These are phyloP conservation scores for Candida anglica DNA, from an alignment of 805 yeast genomes.

Conservation along the genomic window DNA sequence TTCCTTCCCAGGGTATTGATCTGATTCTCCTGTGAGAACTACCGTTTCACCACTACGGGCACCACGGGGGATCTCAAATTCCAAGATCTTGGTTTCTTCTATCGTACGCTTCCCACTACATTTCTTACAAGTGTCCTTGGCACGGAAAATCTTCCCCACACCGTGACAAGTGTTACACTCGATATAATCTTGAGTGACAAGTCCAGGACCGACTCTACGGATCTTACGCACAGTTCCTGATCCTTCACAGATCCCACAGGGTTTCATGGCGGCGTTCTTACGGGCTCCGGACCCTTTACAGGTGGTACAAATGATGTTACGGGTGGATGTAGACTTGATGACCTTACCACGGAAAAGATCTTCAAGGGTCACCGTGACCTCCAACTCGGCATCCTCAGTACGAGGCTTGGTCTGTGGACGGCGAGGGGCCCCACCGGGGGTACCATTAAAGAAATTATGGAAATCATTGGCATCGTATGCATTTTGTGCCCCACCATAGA, in stretches of 20 bases:
- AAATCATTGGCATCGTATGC: slow-evolving; percentile 73
- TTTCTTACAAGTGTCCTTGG: slow-evolving; percentile 71
- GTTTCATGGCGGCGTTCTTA: slow-evolving; percentile 47
- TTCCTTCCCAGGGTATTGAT: slow-evolving; percentile 64
- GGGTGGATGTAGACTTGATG: slow-evolving; percentile 65
- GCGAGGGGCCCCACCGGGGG: slow-evolving; percentile 11
- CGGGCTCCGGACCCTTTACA: slow-evolving; percentile 81
- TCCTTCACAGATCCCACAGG: slow-evolving; percentile 72
- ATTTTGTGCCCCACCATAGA: slow-evolving; percentile 31
- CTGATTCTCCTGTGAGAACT: slow-evolving; percentile 66
- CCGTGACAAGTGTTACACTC: slow-evolving; percentile 72
- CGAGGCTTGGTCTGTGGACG: slow-evolving; percentile 21
- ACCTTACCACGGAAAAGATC: slow-evolving; percentile 81
- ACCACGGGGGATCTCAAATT: slow-evolving; percentile 75
- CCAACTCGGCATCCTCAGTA: slow-evolving; percentile 68
- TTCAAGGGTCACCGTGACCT: slow-evolving; percentile 61
- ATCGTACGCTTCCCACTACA: slow-evolving; percentile 64
- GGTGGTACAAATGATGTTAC: slow-evolving; percentile 65
- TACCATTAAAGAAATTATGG: slow-evolving; percentile 55
- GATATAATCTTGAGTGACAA: slow-evolving; percentile 58
- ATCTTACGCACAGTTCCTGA: slow-evolving; percentile 59
- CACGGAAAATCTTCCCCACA: slow-evolving; percentile 52
- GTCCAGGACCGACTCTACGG: slow-evolving; percentile 68
- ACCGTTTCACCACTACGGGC: slow-evolving; percentile 59
- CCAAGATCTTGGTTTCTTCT: slow-evolving; percentile 68